These are phyloP conservation scores for Alternaria viburni DNA, from an alignment of 2,329 filamentous ascomycete genomes.

Conservation along the genomic window DNA sequence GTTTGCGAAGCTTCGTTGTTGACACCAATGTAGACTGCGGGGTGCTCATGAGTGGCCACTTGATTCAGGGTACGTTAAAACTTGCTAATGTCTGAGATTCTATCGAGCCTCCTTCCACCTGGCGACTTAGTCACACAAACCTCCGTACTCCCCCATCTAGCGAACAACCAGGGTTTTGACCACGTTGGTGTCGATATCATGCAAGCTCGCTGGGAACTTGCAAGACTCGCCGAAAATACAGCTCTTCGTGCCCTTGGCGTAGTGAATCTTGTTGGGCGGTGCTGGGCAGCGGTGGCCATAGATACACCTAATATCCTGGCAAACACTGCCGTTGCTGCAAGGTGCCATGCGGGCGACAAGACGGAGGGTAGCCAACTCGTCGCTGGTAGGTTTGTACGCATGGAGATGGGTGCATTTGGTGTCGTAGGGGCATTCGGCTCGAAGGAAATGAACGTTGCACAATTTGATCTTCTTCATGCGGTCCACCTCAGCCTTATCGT, in stretches of 20 bases:
- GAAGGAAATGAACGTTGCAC: constrained; percentile 67
- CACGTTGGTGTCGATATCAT: constrained; percentile 63
- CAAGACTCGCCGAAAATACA: constrained; percentile 66
- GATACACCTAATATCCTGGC: constrained; percentile 66
- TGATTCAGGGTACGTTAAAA: not conserved
- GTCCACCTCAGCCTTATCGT: constrained; percentile 63
- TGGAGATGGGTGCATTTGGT: constrained; percentile 63
- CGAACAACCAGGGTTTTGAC: constrained; percentile 58
- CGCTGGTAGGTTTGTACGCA: constrained; percentile 59
- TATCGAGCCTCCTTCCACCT: not conserved
- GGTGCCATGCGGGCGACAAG: constrained; percentile 69
- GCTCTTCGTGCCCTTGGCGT: constrained; percentile 57
- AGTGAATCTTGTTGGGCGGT: constrained; percentile 44
- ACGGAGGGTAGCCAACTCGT: constrained; percentile 61
- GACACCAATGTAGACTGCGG: not conserved
- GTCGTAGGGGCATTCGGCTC: constrained; percentile 63
- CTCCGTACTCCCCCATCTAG: constrained; percentile 2
- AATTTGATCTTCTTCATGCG: constrained; percentile 67
- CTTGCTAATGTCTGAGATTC: not conserved
- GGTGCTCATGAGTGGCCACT: not conserved
- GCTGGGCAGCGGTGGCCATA: constrained; percentile 69
- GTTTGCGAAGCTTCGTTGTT: not conserved
- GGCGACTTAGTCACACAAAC: not conserved
- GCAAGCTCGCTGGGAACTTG: constrained; percentile 63
- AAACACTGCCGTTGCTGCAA: constrained; percentile 63